Conservation (phyloP, 768 basidiomycete species). For the Xanthoconium stramineum region DNA sequence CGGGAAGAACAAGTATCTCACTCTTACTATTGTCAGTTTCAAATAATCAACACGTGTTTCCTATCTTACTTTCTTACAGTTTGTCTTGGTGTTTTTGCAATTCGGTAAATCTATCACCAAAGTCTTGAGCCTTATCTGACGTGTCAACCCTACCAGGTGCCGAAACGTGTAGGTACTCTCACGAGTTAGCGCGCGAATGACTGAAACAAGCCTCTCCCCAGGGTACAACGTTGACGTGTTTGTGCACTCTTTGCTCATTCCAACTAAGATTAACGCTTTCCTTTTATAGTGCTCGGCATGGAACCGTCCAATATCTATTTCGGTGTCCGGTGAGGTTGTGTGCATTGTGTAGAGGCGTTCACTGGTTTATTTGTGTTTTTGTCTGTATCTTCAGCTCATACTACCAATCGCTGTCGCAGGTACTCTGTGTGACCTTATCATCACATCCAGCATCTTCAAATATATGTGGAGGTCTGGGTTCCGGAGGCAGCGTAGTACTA, state of each 20-base stretch:
- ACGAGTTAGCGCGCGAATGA: too few species aligned
- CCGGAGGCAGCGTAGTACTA: not conserved
- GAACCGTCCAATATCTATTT: slow-evolving; percentile 1
- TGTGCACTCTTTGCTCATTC: not conserved
- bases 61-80: not conserved
- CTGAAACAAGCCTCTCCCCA: not conserved
- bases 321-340: slow-evolving; percentile 4
- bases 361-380: not conserved
- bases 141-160: not conserved
- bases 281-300: slow-evolving; percentile 3
- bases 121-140: not conserved
- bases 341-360: too few species aligned
- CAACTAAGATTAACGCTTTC: not conserved
- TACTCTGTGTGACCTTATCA: slow-evolving; percentile 8
- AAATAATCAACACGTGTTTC: not conserved
- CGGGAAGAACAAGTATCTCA: slow-evolving; percentile 6
- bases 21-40: slow-evolving; percentile 6
- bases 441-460: slow-evolving; percentile 5
- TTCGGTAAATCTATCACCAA: not conserved
- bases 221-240: slow-evolving; percentile 8
- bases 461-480: slow-evolving; percentile 16
- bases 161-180: slow-evolving; percentile 4
- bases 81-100: not conserved
- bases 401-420: slow-evolving; percentile 1
- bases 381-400: not conserved